A percentile compares a stretch with the other conserved stretches of the same genome.
phyloP scores from a whole-genome alignment of 2,329 filamentous ascomycete genomes.

The Colletotrichum lentis region DNA sequence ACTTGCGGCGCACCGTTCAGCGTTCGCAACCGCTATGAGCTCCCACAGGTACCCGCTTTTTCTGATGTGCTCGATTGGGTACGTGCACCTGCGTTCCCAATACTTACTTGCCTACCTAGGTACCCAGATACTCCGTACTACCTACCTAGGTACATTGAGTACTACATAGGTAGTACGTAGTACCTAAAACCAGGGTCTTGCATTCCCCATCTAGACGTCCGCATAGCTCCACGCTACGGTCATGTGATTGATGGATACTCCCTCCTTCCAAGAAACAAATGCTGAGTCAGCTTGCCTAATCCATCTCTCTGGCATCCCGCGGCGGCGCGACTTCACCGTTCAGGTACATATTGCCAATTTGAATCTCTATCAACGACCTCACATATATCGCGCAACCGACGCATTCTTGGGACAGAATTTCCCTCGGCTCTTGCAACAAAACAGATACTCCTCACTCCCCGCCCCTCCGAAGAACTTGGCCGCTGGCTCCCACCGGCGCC shows the following conservation, averaged over 20 bases:
- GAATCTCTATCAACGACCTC: not conserved
- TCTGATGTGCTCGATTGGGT: not conserved
- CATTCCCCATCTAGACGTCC: not conserved
- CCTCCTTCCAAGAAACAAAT: too few species aligned
- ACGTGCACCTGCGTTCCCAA: too few species aligned
- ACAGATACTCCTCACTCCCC: not conserved
- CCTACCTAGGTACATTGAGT: too few species aligned
- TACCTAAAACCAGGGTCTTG: too few species aligned
- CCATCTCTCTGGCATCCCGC: not conserved
- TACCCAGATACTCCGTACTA: too few species aligned
- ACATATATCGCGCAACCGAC: not conserved
- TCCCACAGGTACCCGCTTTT: slow-evolving; percentile 2
- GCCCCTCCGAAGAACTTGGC: not conserved
- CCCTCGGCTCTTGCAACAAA: not conserved
- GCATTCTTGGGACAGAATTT: not conserved
- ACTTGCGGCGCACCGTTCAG: slow-evolving; percentile 18
- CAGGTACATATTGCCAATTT: not conserved
- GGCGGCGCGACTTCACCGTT: not conserved
- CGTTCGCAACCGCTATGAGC: not conserved
- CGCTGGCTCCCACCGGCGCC: not conserved
- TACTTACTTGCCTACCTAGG: too few species aligned
- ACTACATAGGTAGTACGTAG: too few species aligned
- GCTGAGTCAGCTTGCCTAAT: not conserved
- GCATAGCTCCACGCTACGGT: not conserved
- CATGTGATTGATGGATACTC: not conserved